Evolutionary conservation across 1,284 basidiomycete species (phyloP).

Genomic region (Fomitiporia mediterranea): DNA sequence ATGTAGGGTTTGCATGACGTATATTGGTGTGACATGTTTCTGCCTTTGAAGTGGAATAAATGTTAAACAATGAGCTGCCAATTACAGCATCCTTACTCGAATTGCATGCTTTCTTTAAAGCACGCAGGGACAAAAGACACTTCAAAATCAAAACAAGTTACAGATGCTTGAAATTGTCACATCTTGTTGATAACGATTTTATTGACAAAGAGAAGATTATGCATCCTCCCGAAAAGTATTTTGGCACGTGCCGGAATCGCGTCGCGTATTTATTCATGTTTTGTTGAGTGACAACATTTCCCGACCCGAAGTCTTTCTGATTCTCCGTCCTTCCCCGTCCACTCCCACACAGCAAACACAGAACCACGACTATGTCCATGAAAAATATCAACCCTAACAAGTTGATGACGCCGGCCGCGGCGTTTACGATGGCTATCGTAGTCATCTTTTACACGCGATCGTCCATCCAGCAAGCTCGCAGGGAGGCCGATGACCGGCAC

Average conservation of each 20-base stretch:
- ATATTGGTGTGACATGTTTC: too few relatives aligned
- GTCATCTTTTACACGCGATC: conserved; percentile 26
- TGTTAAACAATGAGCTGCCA: too few relatives aligned
- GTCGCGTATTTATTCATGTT: neutral
- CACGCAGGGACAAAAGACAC: too few relatives aligned
- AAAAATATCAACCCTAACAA: conserved; percentile 17
- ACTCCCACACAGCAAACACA: neutral
- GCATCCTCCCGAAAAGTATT: neutral
- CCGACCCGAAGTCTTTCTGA: too few relatives aligned
- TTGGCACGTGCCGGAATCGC: neutral
- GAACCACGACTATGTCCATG: neutral
- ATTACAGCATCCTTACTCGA: too few relatives aligned
- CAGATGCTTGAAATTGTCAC: too few relatives aligned
- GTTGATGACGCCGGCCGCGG: conserved; percentile 26
- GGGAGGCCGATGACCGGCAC: conserved; percentile 19
- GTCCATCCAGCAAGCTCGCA: conserved; percentile 24
- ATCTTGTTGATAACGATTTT: neutral
- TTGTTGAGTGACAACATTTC: too few relatives aligned
- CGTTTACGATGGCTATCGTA: conserved; percentile 29
- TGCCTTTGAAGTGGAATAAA: too few relatives aligned
- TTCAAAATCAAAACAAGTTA: too few relatives aligned
- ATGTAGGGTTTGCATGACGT: too few relatives aligned
- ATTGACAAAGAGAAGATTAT: neutral
- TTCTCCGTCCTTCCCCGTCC: neutral
- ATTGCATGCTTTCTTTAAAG: too few relatives aligned